Base-by-base conservation (phyloP, 1,284 basidiomycete species). In the Trichosporon inkin region DNA sequence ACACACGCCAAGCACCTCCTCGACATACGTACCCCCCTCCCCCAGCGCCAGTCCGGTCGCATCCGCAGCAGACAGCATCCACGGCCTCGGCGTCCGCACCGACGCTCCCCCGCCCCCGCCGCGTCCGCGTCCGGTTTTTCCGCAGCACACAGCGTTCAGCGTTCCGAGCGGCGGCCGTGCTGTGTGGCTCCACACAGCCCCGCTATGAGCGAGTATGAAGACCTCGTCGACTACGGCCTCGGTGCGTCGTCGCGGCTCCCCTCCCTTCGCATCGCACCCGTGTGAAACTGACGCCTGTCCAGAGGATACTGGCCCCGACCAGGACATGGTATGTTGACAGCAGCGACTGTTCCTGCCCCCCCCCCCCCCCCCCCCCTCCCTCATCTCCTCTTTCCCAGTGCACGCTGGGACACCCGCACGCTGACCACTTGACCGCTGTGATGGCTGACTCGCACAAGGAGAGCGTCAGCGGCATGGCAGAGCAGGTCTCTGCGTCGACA, bases 221-320 rank as follows among this genome's bases (percentile, higher is more conserved):
- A 64, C 38, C 39, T 56, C 6, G 57, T 58, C 36, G 62, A 64
- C 51, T 58, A 55, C 52, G 51, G 53, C 2, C 52, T 61, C 14
- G 60, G 62, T 61, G 36, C 35, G 62, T 58, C 19, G 19, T 22
- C n/a, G 32, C 14, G 36, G 14, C 20, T 22, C 28, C 34, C 19
- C 51, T 22, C 11, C 22, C 28, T 53, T 11, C 17, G 5, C 28
- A 32, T 32, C 28, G 28, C 28, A 32, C 28, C 39, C 22, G 44
- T 49, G 44, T 49, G 44, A 49, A 49, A 49, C 44, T 49, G 22
- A 49, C 44, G 22, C 22, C 11, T 16, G 44, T 49, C 16, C 41
- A 62, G 63, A 62, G 38, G 63, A 62, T 55, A 41, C 39, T 35
- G 35, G 40, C 11, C 60, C 44, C 14, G 60, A 64, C 56, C 58